Percentiles rank a stretch among this genome's conserved stretches.
These are phyloP conservation scores for Prunus persica DNA, from an alignment of 306 rosid species.

Conservation along the genomic window Prunus_persica_NCBIv2 NC_034009.1:3517501-3518000, in stretches of 20 bases:
- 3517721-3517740: background rate
- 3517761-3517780: background rate
- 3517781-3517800: background rate
- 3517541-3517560: constrained; percentile 27
- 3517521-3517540: constrained; percentile 8
- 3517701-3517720: no score
- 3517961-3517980: constrained; percentile 97
- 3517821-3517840: background rate
- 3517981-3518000: constrained; percentile 86
- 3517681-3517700: constrained; percentile 7
- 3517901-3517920: constrained; percentile 93
- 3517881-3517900: constrained; percentile 69
- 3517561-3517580: constrained; percentile 99
- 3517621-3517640: constrained; percentile 99
- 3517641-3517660: constrained; percentile 62
- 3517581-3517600: constrained; percentile 96
- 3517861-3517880: constrained; percentile 8
- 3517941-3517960: constrained; percentile 82
- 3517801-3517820: background rate
- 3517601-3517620: constrained; percentile 81
- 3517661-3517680: background rate
- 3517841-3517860: background rate
- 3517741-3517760: background rate
- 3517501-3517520: constrained; percentile 6
- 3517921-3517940: constrained; percentile 73